Evolutionary conservation across 345 rosid genomes (phyloP), one percentile per base, ranked within the genome.

Genomic region (Citrus glauca): DNA sequence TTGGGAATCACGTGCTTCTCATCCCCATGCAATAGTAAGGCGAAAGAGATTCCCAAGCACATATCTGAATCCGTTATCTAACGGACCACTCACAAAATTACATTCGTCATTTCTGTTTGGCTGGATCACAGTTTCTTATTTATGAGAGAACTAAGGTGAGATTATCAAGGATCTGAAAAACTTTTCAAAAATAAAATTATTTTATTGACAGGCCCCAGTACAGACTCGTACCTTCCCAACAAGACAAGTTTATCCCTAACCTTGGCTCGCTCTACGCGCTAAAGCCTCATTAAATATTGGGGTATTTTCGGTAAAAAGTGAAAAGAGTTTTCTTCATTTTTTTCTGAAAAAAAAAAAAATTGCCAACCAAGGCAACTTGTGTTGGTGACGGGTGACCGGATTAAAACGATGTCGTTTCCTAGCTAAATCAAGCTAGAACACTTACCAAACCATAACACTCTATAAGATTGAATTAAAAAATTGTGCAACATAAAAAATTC

Each of bases 1-100:
- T 69, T 42, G 63, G 16, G 13, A 9, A 62, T 76, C 82, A 79
- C 69, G 82, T 67, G 81, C 73, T 25, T 13, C 66, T 72, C 72
- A 68, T 68, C 59, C 63, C 73, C 78, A 50, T 4, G 14, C 3
- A 11, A 32, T 37, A 57, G 10, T 7, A 61, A n/a, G 35, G 69
- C 38, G 8, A 4, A 28, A 8, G 16, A 25, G 0, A 20, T 55
- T 42, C 56, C 4, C 24, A 13, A 40, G 20, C 72, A 25, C 4
- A 30, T 28, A 8, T 9, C 13, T 19, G 67, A 32, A 74, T 33
- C 24, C 17, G 5, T 13, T n/a, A 56, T 35, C 53, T 60, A 35
- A 25, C 73, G 24, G 61, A 27, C 68, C 19, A 60, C 32, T 72
- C 66, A 57, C 53, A 22, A 57, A 11, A 57, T 35, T 37, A 20